Base-by-base conservation (phyloP, 257 asterid genomes). In the Nicotiana tabacum region DNA sequence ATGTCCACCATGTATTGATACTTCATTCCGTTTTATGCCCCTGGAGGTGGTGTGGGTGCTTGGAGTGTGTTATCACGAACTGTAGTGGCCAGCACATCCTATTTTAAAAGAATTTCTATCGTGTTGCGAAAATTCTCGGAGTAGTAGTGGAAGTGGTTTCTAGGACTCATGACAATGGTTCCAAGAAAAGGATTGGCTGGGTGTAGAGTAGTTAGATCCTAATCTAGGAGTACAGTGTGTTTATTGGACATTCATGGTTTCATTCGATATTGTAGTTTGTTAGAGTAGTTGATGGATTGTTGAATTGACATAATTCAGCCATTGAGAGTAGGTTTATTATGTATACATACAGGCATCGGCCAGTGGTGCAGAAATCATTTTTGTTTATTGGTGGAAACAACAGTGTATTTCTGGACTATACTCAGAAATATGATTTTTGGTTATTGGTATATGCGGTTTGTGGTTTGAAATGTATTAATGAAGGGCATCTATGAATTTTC, bases 171-270 rank as follows among this genome's bases (percentile, higher is more conserved):
- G 64, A 46, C 74, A 46, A 30, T 60, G 21, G 12, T 80, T 64
- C 83, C 4, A 86, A 85, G 83, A 89, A 80, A 82, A 85, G 80
- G 81, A 78, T 80, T 85, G 81, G 86, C 81, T 66, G 88, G 90
- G 77, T 91, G 91, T 90, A 86, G 93, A 87, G 87, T 88, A 83
- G 82, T 87, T 90, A 88, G 91, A 85, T 84, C 85, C 90, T 92
- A 84, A 87, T 90, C 80, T 89, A 87, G 91, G 87, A 83, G 82
- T 86, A 87, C 82, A 86, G 84, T 79, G 65, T 82, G 83, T 80
- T 78, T 83, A 82, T 43, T 85, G 82, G 77, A 51, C 56, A 88
- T 72, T 87, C 67, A 66, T 32, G 51, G 91, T 61, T 84, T 83
- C 85, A 51, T 82, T 68, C 77, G 90, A 43, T 85, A 77, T 62